These are phyloP conservation scores for Thalassiosira hispida DNA, from an alignment of 352 stramenopile species.

Conservation along the genomic window DNA sequence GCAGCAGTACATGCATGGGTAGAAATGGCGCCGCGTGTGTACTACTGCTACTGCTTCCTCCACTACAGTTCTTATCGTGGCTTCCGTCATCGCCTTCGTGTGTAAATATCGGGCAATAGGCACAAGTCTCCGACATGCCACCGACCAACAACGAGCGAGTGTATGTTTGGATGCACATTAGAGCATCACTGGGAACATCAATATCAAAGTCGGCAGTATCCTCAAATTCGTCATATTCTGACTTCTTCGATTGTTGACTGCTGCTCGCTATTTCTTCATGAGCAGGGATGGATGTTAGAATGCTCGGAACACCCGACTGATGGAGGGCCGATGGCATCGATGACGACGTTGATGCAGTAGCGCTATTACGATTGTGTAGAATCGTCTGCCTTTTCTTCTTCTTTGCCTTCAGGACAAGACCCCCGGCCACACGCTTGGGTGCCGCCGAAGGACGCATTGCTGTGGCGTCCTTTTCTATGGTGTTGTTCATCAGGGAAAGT, in stretches of 20 bases:
- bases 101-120: conserved; percentile 55
- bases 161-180: conserved; percentile 38
- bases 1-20: conserved; percentile 19
- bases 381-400: neutral
- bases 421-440: neutral
- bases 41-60: conserved; percentile 5
- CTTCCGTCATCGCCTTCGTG: neutral
- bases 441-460: too few species aligned
- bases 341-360: too few species aligned
- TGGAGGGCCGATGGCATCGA: too few species aligned
- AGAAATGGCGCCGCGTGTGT: conserved; percentile 45
- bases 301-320: neutral
- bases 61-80: neutral
- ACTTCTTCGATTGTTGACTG: neutral
- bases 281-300: conserved; percentile 1
- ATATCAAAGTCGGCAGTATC: neutral
- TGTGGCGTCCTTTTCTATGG: too few species aligned
- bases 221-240: neutral
- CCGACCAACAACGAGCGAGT: conserved; percentile 13
- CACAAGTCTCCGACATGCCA: conserved; percentile 38
- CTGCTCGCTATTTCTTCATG: neutral
- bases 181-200: conserved; percentile 13
- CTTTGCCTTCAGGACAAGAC: neutral
- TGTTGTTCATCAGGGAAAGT: too few species aligned
- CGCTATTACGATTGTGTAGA: neutral